A percentile compares a stretch with the other conserved stretches of the same genome.
phyloP scores from a whole-genome alignment of 306 rosid species.

The Castanospermum australe region DNA sequence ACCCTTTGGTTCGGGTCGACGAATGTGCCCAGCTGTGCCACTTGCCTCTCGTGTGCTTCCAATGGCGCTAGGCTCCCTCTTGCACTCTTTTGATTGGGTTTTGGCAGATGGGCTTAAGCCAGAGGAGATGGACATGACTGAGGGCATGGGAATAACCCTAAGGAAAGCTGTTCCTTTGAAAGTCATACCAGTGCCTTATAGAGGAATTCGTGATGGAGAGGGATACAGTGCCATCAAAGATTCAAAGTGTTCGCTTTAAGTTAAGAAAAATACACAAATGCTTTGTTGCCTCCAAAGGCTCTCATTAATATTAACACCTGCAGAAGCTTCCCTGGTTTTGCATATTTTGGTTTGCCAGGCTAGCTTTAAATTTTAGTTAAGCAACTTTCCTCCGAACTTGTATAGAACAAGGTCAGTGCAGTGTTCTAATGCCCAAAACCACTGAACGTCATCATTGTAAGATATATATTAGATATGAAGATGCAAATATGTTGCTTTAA shows the following conservation, averaged over 20 bases:
- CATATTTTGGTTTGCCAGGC: background rate
- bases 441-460: background rate
- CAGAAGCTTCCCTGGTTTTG: background rate
- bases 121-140: conserved; percentile 81
- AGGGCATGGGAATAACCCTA: conserved; percentile 76
- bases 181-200: conserved; percentile 45
- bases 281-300: background rate
- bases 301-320: background rate
- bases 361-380: background rate
- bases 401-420: background rate
- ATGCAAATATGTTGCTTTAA: background rate
- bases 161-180: conserved; percentile 63
- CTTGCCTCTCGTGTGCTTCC: conserved; percentile 80
- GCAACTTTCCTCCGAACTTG: background rate
- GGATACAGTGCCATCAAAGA: no score
- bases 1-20: conserved; percentile 87
- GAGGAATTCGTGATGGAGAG: background rate
- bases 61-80: conserved; percentile 66
- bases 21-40: conserved; percentile 88
- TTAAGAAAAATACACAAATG: background rate
- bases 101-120: conserved; percentile 54
- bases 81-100: conserved; percentile 73
- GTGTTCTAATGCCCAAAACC: background rate
- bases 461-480: background rate
- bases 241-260: background rate